These are phyloP conservation scores for Erysimum cheiri DNA, from an alignment of 441 rosid genomes.

Conservation along the genomic window DNA sequence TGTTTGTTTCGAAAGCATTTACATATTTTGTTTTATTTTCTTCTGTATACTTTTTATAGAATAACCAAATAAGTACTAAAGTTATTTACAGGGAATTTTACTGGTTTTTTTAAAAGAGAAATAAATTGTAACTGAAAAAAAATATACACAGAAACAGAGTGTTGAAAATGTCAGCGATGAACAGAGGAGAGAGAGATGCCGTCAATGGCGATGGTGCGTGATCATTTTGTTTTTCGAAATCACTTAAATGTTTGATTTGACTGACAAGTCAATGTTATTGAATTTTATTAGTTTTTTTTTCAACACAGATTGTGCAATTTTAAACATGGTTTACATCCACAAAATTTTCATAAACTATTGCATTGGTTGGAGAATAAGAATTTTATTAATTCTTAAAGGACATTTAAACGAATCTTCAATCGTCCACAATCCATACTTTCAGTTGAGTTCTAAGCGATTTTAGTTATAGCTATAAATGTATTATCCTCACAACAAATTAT, in stretches of 20 bases:
- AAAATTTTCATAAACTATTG: too few relatives aligned
- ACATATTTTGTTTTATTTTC: background rate
- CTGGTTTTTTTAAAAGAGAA: background rate
- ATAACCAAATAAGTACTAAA: background rate
- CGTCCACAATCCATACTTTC: too few relatives aligned
- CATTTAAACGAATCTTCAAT: too few relatives aligned
- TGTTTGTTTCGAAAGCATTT: background rate
- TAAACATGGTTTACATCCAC: too few relatives aligned
- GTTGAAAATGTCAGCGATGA: constrained; percentile 17
- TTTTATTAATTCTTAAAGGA: too few relatives aligned
- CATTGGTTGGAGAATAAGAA: too few relatives aligned
- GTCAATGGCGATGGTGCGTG: constrained; percentile 14
- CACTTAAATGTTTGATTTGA: constrained; percentile 32
- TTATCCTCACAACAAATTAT: background rate
- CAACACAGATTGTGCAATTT: too few relatives aligned
- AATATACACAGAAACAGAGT: background rate
- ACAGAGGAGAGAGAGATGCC: background rate
- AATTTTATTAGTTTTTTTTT: too few relatives aligned
- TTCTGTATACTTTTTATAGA: constrained; percentile 28
- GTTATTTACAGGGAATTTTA: constrained; percentile 11
- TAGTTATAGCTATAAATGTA: too few relatives aligned
- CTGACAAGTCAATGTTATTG: constrained; percentile 25
- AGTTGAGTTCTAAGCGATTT: too few relatives aligned
- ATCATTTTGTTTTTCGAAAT: constrained; percentile 27
- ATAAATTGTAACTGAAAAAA: background rate